Evolutionary conservation across 176 grass and related monocot genomes (phyloP).

Genomic region (Aegilops bicornis): DNA sequence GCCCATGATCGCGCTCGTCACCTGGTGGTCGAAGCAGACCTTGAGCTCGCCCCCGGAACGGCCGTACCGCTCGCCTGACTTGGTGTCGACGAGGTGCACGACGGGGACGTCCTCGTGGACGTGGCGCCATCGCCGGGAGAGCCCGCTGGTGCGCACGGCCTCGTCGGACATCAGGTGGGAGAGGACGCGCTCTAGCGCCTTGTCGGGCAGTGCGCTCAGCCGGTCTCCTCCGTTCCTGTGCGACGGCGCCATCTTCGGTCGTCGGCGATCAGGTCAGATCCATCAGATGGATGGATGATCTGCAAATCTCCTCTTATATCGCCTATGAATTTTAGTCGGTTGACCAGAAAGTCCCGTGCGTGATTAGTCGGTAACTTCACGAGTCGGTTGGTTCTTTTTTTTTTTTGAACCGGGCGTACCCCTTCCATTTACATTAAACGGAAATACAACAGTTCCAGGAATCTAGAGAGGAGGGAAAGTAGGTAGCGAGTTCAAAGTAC

Average conservation of each 20-base stretch:
- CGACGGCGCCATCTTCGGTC: background rate
- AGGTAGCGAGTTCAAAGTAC: too few relatives aligned
- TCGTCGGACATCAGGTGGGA: slow-evolving; percentile 14
- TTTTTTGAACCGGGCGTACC: too few relatives aligned
- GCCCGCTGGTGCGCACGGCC: background rate
- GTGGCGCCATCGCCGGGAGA: background rate
- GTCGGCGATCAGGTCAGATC: background rate
- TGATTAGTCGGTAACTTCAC: too few relatives aligned
- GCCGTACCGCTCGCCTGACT: background rate
- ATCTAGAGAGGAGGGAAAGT: too few relatives aligned
- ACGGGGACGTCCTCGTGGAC: slow-evolving; percentile 4
- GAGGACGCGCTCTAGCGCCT: background rate
- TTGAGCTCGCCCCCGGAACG: accelerated
- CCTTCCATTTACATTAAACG: too few relatives aligned
- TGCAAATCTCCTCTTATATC: background rate
- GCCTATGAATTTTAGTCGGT: too few relatives aligned
- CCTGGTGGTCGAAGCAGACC: slow-evolving; percentile 15
- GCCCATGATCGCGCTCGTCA: background rate
- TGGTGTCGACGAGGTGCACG: background rate
- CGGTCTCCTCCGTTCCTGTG: background rate
- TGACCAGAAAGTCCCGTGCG: too few relatives aligned
- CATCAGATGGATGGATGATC: background rate
- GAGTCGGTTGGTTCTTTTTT: too few relatives aligned
- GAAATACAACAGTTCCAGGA: too few relatives aligned
- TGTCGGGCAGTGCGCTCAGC: slow-evolving; percentile 8